Base-by-base conservation (phyloP, 768 basidiomycete genomes). In the Lactifluus subvellereus region DNA sequence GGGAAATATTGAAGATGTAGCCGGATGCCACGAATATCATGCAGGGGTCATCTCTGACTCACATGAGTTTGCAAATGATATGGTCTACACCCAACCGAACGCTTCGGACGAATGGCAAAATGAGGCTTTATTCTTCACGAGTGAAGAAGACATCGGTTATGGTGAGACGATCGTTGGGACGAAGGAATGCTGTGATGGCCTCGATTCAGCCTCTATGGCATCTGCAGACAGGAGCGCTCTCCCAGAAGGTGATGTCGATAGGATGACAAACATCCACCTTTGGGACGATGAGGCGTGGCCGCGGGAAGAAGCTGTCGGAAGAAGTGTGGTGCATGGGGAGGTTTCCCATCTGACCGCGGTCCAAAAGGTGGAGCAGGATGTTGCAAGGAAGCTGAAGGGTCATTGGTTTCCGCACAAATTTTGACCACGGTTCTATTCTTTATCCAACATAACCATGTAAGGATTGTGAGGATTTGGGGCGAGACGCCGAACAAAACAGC, bases 321-420 rank as follows among this genome's bases (percentile, higher is more conserved):
- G 14, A 48, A 33, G 40, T 40, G 48, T 8, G 20, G 30, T 32
- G 22, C 50, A 38, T n/a, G 61, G 27, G 22, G 61, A 35, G 10
- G 40, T 22, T 8, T 52, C 49, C 18, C 55, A 53, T 33, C 49
- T 60, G 58, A 57, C 60, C 13, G 74, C 73, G 42, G 64, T 82
- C 27, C 73, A 76, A 18, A 72, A 71, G n/a, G 82, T 77, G 6
- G 89, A 90, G 72, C 77, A 76, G 54, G 84, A 87, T 70, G 87
- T 90, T 8, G 86, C 79, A 13, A 80, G 74, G 59, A 71, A 68
- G 52, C 70, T 90, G 65, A 79, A 74, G 56, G 78, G 77, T 32
- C 87, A 91, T 69, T 91, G 89, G 89, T 74, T 78, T 30, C 88
- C 85, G 0, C 82, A 85, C 59, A 80, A 75, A 62, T 74, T 83